Base-by-base conservation (phyloP, 768 basidiomycete species). In the Coprinopsis strossmayeri region DNA sequence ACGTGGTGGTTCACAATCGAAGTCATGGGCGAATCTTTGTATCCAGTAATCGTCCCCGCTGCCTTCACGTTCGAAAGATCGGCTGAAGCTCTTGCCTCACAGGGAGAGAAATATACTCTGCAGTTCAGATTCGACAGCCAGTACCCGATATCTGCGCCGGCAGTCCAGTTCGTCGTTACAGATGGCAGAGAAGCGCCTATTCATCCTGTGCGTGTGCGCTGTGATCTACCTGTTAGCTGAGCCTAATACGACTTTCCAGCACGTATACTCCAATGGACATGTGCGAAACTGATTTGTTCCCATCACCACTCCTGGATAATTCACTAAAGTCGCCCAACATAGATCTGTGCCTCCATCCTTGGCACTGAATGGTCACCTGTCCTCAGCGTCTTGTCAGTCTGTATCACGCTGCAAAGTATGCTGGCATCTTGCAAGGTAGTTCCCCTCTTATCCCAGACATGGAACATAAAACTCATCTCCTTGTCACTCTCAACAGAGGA, bases 291-390 rank as follows among this genome's bases (percentile, higher is more conserved):
- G 41, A 27, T 20, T 11, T 51, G 21, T 45, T 13, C 45, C 32
- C 35, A 15, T 32, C 26, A 26, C 40, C 39, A 23, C 45, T 18
- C 34, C 26, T 23, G 52, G 37, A 45, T 48, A 51, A 49, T 48
- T 43, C 39, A 24, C 41, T 15, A 28, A 34, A 35, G 4, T 43
- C 23, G 34, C 25, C 34, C 41, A 15, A 23, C 15, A 20, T 50
- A 92, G 85, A 92, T 93, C 56, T 93, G 91, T 59, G 89, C 87
- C 7, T 91, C 87, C 12, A 91, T 94, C 49, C 78, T 94, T 5
- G 91, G 89, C 23, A 85, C 77, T 56, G 91, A 91, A 55, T 92
- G 90, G 90, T 89, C 87, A 9, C 91, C 89, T 0, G 88, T 91
- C n/a, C 66, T 91, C 53, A 89, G 84, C 52, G 88, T 89, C 18